These are phyloP conservation scores for Lagenidium giganteum DNA, from an alignment of 352 stramenopile species.

Conservation along the genomic window DNA sequence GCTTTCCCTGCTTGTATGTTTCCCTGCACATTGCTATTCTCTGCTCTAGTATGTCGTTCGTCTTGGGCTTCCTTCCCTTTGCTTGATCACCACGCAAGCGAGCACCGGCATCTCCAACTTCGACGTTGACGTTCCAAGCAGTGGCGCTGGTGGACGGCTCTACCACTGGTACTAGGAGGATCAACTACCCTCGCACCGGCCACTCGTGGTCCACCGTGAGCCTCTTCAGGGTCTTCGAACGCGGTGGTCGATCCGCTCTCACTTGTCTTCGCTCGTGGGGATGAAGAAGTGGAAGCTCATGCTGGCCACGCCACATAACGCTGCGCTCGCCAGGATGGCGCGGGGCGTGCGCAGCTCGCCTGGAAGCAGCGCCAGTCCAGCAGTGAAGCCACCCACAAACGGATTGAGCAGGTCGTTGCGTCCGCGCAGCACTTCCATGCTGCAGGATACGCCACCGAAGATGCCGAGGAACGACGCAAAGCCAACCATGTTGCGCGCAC, in stretches of 20 bases:
- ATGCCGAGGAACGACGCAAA: slow-evolving; percentile 74
- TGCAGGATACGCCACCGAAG: slow-evolving; percentile 69
- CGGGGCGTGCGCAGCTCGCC: slow-evolving; percentile 39
- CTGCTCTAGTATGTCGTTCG: too few relatives aligned
- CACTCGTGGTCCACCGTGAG: too few relatives aligned
- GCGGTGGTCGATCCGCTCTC: not conserved
- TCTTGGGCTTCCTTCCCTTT: too few relatives aligned
- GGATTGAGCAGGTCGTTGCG: slow-evolving; percentile 58
- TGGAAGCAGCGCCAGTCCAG: slow-evolving; percentile 42
- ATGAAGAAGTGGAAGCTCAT: slow-evolving; percentile 63
- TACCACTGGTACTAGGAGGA: too few relatives aligned
- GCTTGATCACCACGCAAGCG: too few relatives aligned
- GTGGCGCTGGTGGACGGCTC: too few relatives aligned
- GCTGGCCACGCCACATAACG: slow-evolving; percentile 43
- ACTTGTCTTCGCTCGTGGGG: slow-evolving; percentile 20
- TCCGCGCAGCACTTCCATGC: slow-evolving; percentile 50
- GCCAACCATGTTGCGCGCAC: slow-evolving; percentile 51
- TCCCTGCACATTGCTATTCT: too few relatives aligned
- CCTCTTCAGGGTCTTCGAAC: too few relatives aligned
- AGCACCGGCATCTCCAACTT: too few relatives aligned
- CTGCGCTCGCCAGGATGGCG: slow-evolving; percentile 30
- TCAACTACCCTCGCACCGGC: too few relatives aligned
- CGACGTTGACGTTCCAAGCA: too few relatives aligned
- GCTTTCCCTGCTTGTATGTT: too few relatives aligned
- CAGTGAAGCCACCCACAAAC: slow-evolving; percentile 61